phyloP scores from a whole-genome alignment of 306 rosid species.

The Quercus berberidifolia region DNA sequence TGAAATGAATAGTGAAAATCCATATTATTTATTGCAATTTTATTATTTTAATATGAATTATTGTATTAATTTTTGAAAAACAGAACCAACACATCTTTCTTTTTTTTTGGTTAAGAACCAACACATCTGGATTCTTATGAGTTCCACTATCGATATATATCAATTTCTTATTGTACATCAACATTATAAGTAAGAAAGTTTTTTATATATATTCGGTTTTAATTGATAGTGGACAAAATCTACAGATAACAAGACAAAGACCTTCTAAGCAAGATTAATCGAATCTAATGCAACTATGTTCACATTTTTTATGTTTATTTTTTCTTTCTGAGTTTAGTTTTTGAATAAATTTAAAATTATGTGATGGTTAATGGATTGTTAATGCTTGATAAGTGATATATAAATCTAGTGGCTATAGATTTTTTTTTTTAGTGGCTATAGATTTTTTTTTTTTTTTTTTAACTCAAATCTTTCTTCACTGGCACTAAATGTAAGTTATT shows the following conservation, averaged over 20 bases:
- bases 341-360: neutral
- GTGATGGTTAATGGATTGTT: neutral
- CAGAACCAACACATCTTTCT: too few relatives aligned
- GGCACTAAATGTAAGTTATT: neutral
- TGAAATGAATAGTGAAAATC: too few relatives aligned
- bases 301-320: too few relatives aligned
- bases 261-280: slow-evolving; percentile 11
- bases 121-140: neutral
- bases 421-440: neutral
- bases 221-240: neutral
- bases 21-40: too few relatives aligned
- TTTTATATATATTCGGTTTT: neutral
- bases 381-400: neutral
- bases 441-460: too few relatives aligned
- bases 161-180: neutral
- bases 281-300: slow-evolving; percentile 16
- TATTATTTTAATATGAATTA: too few relatives aligned
- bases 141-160: neutral
- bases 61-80: too few relatives aligned
- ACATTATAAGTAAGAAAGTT: neutral
- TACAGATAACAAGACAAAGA: neutral
- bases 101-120: too few relatives aligned
- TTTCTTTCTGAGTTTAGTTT: slow-evolving; percentile 11
- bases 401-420: neutral
- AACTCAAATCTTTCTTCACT: neutral